Evolutionary conservation across 2,329 filamentous ascomycete species (phyloP).

Genomic region (Periconia macrospinosa): DNA sequence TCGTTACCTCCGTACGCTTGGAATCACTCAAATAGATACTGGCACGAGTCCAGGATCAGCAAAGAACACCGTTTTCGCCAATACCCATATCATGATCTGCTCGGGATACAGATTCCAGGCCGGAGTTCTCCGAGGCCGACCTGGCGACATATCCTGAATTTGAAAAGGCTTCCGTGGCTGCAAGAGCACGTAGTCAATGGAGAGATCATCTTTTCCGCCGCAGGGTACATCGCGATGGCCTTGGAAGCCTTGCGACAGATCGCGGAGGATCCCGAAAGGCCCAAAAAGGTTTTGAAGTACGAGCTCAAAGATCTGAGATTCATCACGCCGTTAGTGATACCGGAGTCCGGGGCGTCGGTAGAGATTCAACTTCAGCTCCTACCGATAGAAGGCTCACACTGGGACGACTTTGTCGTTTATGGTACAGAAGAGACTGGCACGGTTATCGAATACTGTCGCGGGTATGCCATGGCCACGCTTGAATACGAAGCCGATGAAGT

Average conservation of each 20-base stretch:
- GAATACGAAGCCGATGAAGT: not conserved
- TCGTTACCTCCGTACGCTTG: slow-evolving; percentile 27
- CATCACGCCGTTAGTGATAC: not conserved
- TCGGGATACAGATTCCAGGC: slow-evolving; percentile 23
- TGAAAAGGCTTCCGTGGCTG: slow-evolving; percentile 9
- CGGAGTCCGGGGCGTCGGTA: not conserved
- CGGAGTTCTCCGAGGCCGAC: slow-evolving; percentile 5
- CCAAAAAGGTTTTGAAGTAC: slow-evolving; percentile 18
- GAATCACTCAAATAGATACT: slow-evolving; percentile 23
- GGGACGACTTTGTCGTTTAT: too few species aligned
- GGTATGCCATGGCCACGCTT: not conserved
- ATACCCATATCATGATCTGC: slow-evolving; percentile 10
- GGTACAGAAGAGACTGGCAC: not conserved
- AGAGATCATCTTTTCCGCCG: slow-evolving; percentile 24
- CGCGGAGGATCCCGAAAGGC: slow-evolving; percentile 14
- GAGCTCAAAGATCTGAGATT: slow-evolving; percentile 16
- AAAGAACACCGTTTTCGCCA: slow-evolving; percentile 15
- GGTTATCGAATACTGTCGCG: not conserved
- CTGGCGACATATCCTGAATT: slow-evolving; percentile 13
- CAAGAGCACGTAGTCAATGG: slow-evolving; percentile 8
- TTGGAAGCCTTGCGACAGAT: slow-evolving; percentile 21
- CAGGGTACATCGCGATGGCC: slow-evolving; percentile 24
- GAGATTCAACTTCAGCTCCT: not conserved
- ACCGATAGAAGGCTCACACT: not conserved
- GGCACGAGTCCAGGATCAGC: slow-evolving; percentile 16